Evolutionary conservation across 331 rosid species (phyloP), one percentile per base, ranked within the genome.

Genomic region (Pyracantha coccinea): DNA sequence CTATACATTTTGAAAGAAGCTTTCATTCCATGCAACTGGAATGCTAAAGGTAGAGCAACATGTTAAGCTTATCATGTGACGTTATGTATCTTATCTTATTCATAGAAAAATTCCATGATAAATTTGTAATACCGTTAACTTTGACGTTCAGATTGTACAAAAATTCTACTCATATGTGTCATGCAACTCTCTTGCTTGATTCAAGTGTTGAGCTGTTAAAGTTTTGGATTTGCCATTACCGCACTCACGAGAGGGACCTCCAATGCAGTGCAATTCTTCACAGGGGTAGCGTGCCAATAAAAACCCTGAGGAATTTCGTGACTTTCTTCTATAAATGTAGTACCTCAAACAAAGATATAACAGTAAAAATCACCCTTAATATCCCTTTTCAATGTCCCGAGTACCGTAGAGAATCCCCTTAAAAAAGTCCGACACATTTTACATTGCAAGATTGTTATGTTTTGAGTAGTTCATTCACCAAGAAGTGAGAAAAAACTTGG

Each of bases 101-200:
- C 14, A 10, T 10, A 38, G 1, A 0, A 38, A 38, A 0, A 38
- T 38, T 0, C 0, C 0, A 1, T 38, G 1, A 38, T 3, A 38
- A 38, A 10, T 9, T 38, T 38, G 1, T 2, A 38, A 38, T 38
- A 10, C 0, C 4, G 14, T 38, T 38, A 10, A 50, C 0, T 50
- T 50, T 17, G 0, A 17, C 20, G 10, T 50, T 0, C 4, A 16
- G 17, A 0, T 50, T 58, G 16, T 0, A 5, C 59, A 55, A 6
- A 11, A 27, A 71, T 31, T 47, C 0, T 1, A 45, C 29, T 12
- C 44, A 9, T 61, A 61, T 29, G 5, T 9, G 38, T 17, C 72
- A 21, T 50, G 44, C 44, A 17, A n/a, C 0, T 21, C 10, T 23
- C 63, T 29, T 50, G 55, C 62, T 58, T 28, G 69, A 68, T 27